Conservation (phyloP, 352 stramenopile species). For the Phytophthora aleatoria region DNA sequence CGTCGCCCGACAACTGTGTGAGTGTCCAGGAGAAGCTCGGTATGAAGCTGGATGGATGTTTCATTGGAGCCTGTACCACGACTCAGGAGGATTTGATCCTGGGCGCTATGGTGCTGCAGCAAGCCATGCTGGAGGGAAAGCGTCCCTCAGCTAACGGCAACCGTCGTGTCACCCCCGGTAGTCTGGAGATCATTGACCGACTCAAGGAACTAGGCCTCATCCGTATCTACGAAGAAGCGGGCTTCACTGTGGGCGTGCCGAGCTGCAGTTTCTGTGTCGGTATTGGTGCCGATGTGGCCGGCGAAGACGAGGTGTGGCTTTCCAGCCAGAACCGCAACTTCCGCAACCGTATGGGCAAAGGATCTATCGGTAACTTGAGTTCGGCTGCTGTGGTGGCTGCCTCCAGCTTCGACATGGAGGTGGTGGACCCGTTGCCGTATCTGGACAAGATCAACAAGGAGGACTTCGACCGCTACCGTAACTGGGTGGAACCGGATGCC, state of each 20-base stretch:
- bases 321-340: constrained; percentile 88
- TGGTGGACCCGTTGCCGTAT: constrained; percentile 63
- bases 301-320: constrained; percentile 78
- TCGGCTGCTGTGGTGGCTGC: constrained; percentile 73
- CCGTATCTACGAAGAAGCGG: constrained; percentile 78
- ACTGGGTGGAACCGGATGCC: constrained; percentile 62
- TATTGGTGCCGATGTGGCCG: constrained; percentile 79
- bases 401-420: constrained; percentile 81
- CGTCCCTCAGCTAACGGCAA: constrained; percentile 49
- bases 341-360: constrained; percentile 84
- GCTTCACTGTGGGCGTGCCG: constrained; percentile 78
- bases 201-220: constrained; percentile 71
- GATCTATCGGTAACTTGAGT: constrained; percentile 77
- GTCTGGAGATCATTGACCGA: constrained; percentile 72
- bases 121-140: constrained; percentile 73
- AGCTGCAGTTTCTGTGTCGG: constrained; percentile 85
- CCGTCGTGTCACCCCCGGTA: constrained; percentile 76
- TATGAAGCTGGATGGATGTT: constrained; percentile 83
- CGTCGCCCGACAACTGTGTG: constrained; percentile 83
- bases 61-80: constrained; percentile 84
- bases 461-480: constrained; percentile 80
- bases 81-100: constrained; percentile 85
- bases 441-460: constrained; percentile 68
- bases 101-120: constrained; percentile 72
- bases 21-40: constrained; percentile 66